Evolutionary conservation across 2,329 filamentous ascomycete genomes (phyloP), one percentile per base, ranked within the genome.

Genomic region (Colletotrichum cereale): DNA sequence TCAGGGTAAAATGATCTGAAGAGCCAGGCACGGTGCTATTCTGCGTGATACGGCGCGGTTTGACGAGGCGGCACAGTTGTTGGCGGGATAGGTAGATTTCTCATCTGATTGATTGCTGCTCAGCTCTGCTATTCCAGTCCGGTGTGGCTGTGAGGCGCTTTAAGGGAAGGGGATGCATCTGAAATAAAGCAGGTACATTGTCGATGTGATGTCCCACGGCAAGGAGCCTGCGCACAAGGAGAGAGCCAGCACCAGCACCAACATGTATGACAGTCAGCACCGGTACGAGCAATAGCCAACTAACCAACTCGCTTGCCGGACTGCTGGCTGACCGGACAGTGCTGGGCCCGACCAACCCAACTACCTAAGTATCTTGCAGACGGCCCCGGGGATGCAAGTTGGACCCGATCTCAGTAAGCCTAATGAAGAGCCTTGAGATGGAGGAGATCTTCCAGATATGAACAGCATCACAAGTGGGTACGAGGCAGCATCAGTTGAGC

Each of bases 211-310:
- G 31, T 55, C 14, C 52, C 31, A 5, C 52, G 31, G 52, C 52
- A 55, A 55, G 52, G 21, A 7, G 31, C 12, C 52, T 36, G 31
- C 52, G 29, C 24, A 8, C 26, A 36, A 47, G 31, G 12, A 61
- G 52, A 36, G 40, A 29, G 56, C 7, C 31, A 38, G 42, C 31
- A 26, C n/a, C 24, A 50, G 42, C 44, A 50, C 18, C 60, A 47
- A 24, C 44, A 47, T 11, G 38, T 5, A 47, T 10, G n/a, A 21
- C 42, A 10, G 44, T 11, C 44, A 52, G 36, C 55, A 55, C 26
- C 34, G 34, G 40, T 31, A 57, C n/a, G 52, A 63, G 14, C 48
- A 48, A 38, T 38, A 69, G 61, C 44, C 61, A 68, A 58, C 52
- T 64, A 3, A 58, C 52, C 58, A 3, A 40, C 38, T 40, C 38